Conservation (phyloP, 495 filamentous ascomycete species). For the Umbilicaria muhlenbergii region DNA sequence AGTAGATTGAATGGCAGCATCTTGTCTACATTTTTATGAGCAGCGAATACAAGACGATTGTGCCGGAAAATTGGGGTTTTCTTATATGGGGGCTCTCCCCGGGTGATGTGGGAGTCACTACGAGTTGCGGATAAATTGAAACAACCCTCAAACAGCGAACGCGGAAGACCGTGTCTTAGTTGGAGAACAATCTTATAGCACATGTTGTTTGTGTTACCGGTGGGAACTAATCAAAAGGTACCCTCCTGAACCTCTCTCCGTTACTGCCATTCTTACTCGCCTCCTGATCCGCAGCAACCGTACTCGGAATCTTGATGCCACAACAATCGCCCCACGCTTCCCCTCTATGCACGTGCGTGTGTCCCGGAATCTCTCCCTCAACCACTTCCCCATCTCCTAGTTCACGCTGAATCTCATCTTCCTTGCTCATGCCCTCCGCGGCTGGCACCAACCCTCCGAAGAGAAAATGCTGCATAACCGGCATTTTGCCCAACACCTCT, state of each 20-base stretch:
- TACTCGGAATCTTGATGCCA: slow-evolving; percentile 94
- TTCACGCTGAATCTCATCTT: slow-evolving; percentile 32
- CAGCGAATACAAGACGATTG: no score
- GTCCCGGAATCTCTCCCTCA: slow-evolving; percentile 36
- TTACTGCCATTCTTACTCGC: slow-evolving; percentile 56
- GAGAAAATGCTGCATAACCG: slow-evolving; percentile 96
- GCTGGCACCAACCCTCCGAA: slow-evolving; percentile 79
- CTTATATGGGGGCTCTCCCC: no score
- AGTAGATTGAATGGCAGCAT: no score
- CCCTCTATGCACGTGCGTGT: slow-evolving; percentile 50
- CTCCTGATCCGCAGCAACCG: slow-evolving; percentile 74
- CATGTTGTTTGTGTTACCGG: not conserved
- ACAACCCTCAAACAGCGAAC: no score
- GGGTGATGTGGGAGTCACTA: no score
- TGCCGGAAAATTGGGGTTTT: no score
- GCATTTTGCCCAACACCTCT: slow-evolving; percentile 85
- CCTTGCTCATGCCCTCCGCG: slow-evolving; percentile 55
- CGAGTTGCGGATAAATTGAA: no score
- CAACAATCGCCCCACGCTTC: slow-evolving; percentile 92
- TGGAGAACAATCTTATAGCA: not conserved
- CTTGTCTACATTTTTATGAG: no score
- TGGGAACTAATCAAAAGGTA: slow-evolving; percentile 67
- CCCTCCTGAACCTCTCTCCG: slow-evolving; percentile 52
- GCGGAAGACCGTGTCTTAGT: no score
- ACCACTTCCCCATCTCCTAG: slow-evolving; percentile 36